Conservation (phyloP, 2,329 filamentous ascomycete genomes). For the Pseudopithomyces maydicus region DNA sequence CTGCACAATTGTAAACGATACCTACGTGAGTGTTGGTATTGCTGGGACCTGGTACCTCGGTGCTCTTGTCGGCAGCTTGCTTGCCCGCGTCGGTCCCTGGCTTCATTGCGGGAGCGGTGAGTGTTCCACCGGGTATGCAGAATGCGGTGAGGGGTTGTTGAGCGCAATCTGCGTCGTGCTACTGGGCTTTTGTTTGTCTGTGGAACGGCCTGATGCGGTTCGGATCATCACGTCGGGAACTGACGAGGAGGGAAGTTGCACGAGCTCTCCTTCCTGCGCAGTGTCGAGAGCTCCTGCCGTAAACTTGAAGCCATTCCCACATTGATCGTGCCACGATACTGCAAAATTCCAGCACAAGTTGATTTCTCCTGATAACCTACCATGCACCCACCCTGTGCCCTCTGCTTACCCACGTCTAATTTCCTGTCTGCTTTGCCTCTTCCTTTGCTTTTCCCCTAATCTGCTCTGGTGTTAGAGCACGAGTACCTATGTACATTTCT, state of each 20-base stretch:
- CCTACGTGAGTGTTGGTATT: background rate
- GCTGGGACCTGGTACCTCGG: background rate
- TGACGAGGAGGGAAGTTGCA: background rate
- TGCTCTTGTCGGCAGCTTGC: background rate
- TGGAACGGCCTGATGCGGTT: background rate
- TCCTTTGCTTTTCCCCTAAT: no score
- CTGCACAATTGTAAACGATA: background rate
- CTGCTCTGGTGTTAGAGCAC: no score
- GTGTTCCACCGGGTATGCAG: background rate
- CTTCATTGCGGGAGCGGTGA: conserved; percentile 14
- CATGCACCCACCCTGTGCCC: no score
- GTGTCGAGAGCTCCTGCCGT: background rate
- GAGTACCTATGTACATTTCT: no score
- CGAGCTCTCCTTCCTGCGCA: background rate
- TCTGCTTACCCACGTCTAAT: no score
- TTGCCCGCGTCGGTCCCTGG: background rate
- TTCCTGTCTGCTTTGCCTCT: no score
- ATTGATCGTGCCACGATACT: no score
- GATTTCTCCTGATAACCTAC: no score
- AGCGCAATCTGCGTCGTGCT: background rate
- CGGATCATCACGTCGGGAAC: background rate
- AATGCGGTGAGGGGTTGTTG: background rate
- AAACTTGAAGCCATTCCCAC: no score
- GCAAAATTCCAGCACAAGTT: no score
- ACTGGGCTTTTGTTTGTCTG: background rate